Base-by-base conservation (phyloP, 768 basidiomycete species). In the Leccinum ochraceum region DNA sequence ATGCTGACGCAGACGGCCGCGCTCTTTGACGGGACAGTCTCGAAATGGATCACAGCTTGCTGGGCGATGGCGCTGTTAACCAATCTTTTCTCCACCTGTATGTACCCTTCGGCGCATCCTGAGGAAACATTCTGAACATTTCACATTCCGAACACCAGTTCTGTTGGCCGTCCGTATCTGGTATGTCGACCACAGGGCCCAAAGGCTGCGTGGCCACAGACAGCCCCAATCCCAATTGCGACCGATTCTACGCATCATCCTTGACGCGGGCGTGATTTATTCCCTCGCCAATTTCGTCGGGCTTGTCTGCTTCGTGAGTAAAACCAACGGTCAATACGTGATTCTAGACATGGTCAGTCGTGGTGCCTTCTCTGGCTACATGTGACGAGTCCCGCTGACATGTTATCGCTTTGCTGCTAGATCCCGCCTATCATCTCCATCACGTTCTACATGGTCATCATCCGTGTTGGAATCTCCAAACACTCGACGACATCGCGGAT, bases 381-480 rank as follows among this genome's bases (percentile, higher is more conserved):
- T 17, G 32, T 17, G 39, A 22, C 13, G 10, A 37, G 16, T 24
- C 48, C 3, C 14, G 34, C 20, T 60, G 20, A 56, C 1, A 53
- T 1, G 17, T 10, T 32, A 32, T 10, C 1, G 37, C 14, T 16
- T 32, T 7, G 13, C 46, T 30, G n/a, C n/a, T 24, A 65, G 63
- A 34, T 65, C 13, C 37, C 58, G 20, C 63, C 63, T 3, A 60
- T 60, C 28, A 65, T 65, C 26, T 34, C 63, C 34, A 57, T 65
- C 49, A 65, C 59, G 9, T 65, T 65, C n/a, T 65, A 65, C 44
- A 65, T 65, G 63, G 59, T 65, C 32, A 65, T 65, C 11, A 49
- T 65, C 13, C 63, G 63, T 0, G 58, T 64, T 49, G 58, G 56
- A 7, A 34, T 65, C 28, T 22, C 42, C 3, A 26, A 22, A 17